These are phyloP conservation scores for Termitomyces sp. DNA, from an alignment of 768 basidiomycete species.

Conservation along the genomic window DNA sequence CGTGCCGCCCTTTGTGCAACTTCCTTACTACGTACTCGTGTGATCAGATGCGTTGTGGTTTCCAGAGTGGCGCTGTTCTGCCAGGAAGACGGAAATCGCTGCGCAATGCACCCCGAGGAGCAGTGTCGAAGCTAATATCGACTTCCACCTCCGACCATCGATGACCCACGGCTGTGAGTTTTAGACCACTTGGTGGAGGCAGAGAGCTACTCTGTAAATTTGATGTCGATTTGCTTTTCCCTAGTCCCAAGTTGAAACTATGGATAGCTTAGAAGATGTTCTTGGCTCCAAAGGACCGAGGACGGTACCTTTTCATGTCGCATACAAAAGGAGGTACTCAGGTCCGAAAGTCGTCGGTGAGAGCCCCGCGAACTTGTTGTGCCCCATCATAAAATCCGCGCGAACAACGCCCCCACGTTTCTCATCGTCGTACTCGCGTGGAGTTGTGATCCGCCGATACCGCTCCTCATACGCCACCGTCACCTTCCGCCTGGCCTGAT, in stretches of 20 bases:
- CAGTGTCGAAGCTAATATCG: background rate
- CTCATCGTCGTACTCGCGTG: constrained; percentile 36
- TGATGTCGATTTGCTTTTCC: background rate
- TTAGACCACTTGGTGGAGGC: background rate
- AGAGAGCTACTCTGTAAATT: background rate
- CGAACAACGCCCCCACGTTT: constrained; percentile 47
- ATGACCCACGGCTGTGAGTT: background rate
- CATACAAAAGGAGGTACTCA: constrained; percentile 24
- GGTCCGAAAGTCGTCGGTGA: constrained; percentile 24
- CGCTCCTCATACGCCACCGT: constrained; percentile 42
- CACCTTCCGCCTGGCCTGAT: constrained; percentile 30
- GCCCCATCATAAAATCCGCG: constrained; percentile 51
- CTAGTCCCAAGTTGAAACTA: background rate
- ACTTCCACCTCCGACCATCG: background rate
- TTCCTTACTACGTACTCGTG: background rate
- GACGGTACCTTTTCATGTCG: background rate
- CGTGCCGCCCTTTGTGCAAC: background rate
- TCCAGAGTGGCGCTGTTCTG: background rate
- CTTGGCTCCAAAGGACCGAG: too few relatives aligned
- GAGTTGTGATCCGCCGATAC: constrained; percentile 30
- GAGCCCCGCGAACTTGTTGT: constrained; percentile 40
- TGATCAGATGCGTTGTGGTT: background rate
- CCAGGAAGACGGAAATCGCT: background rate
- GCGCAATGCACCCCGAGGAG: background rate
- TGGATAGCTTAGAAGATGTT: background rate